These are phyloP conservation scores for Magnusiomyces sp. DNA, from an alignment of 1,139 yeast species.

Conservation along the genomic window DNA sequence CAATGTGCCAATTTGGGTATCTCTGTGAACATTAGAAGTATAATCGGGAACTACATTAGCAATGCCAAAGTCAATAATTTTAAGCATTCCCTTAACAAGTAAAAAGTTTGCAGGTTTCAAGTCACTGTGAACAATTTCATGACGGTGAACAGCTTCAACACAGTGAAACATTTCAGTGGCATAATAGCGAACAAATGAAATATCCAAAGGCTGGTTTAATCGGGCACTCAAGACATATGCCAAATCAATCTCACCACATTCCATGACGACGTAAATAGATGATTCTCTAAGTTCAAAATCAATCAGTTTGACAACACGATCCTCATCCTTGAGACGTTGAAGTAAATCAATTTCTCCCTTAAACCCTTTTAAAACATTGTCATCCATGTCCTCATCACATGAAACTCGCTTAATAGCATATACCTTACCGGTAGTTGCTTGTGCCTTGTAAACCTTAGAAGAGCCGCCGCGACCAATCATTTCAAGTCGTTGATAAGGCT, in stretches of 20 bases:
- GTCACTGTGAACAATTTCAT: conserved; percentile 90
- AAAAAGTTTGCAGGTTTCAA: conserved; percentile 92
- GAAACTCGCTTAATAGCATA: conserved; percentile 81
- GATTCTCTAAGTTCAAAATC: conserved; percentile 66
- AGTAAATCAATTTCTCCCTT: conserved; percentile 84
- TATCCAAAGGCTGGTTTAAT: conserved; percentile 46
- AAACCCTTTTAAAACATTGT: conserved; percentile 62
- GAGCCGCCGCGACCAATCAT: conserved; percentile 88
- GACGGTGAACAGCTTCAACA: conserved; percentile 77
- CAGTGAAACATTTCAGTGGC: conserved; percentile 75
- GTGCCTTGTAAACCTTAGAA: conserved; percentile 82
- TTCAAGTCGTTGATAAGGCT: conserved; percentile 65
- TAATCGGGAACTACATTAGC: conserved; percentile 92
- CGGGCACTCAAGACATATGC: conserved; percentile 70
- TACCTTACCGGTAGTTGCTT: conserved; percentile 42
- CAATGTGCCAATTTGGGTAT: conserved; percentile 90
- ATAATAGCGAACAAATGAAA: conserved; percentile 74
- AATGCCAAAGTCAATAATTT: conserved; percentile 92
- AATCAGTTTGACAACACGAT: conserved; percentile 68
- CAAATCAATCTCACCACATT: conserved; percentile 87
- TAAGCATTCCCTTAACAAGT: conserved; percentile 74
- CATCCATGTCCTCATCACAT: conserved; percentile 68
- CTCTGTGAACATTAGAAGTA: conserved; percentile 83
- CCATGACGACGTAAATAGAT: conserved; percentile 74
- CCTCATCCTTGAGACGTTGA: conserved; percentile 48